These are phyloP conservation scores for Claviceps spartinae DNA, from an alignment of 2,329 filamentous ascomycete genomes.

Conservation along the genomic window DNA sequence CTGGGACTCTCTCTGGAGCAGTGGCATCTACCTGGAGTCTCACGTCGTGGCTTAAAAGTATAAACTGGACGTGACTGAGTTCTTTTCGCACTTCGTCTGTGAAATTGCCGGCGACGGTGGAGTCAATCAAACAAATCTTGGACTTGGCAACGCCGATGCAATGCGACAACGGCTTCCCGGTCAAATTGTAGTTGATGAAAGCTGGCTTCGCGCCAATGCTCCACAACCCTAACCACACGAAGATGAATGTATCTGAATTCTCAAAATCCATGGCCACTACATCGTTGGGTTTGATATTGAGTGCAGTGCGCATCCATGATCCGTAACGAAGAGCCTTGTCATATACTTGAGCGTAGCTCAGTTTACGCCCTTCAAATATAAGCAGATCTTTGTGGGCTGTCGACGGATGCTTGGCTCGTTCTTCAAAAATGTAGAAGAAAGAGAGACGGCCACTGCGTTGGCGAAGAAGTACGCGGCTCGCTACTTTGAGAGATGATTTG, in stretches of 20 bases:
- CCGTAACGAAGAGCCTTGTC: slow-evolving; percentile 58
- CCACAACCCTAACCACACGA: slow-evolving; percentile 68
- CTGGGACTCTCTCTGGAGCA: slow-evolving; percentile 41
- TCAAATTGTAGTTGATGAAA: slow-evolving; percentile 79
- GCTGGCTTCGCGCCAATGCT: slow-evolving; percentile 70
- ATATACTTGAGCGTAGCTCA: slow-evolving; percentile 68
- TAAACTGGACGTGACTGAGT: slow-evolving; percentile 39
- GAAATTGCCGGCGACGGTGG: slow-evolving; percentile 39
- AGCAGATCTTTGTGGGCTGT: slow-evolving; percentile 45
- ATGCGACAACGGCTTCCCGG: slow-evolving; percentile 56
- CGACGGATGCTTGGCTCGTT: slow-evolving; percentile 38
- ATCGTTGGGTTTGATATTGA: slow-evolving; percentile 53
- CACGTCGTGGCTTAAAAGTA: slow-evolving; percentile 46
- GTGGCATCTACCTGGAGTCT: slow-evolving; percentile 39
- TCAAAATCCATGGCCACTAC: slow-evolving; percentile 71
- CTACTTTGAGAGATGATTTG: slow-evolving; percentile 34
- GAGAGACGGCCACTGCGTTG: slow-evolving; percentile 49
- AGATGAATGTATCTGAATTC: slow-evolving; percentile 67
- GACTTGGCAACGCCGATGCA: slow-evolving; percentile 57
- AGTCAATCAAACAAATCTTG: slow-evolving; percentile 56
- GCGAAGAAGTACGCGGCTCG: slow-evolving; percentile 29
- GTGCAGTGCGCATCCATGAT: slow-evolving; percentile 53
- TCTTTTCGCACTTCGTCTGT: slow-evolving; percentile 41
- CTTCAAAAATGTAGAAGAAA: slow-evolving; percentile 63
- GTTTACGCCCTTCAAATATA: slow-evolving; percentile 52